A percentile compares a stretch with the other conserved stretches of the same genome.
These are phyloP conservation scores for Takakia lepidozioides DNA, from an alignment of 225 moss, liverwort and hornwort genomes.

Conservation along the genomic window DNA sequence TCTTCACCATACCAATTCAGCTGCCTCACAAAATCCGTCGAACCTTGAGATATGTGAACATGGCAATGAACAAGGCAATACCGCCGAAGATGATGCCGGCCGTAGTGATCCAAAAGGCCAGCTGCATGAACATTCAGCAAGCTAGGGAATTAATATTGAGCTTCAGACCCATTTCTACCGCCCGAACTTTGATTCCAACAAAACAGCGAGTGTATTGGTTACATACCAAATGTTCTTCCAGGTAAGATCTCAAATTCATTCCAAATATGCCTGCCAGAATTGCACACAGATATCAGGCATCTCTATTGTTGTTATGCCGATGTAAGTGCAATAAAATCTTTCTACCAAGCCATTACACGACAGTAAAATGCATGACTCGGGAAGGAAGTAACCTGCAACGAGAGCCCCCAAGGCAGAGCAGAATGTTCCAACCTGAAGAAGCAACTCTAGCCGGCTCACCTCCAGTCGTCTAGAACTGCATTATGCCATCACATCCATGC, in stretches of 20 bases:
- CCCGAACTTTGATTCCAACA: no score
- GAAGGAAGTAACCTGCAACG: slow-evolving; percentile 95
- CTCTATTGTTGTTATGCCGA: no score
- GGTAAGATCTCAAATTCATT: slow-evolving; percentile 93
- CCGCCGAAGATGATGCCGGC: slow-evolving; percentile 83
- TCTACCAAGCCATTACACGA: no score
- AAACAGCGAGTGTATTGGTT: no score
- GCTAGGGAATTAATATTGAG: no score
- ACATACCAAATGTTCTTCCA: slow-evolving; percentile 87
- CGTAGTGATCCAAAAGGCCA: slow-evolving; percentile 81
- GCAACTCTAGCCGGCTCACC: slow-evolving; percentile 91
- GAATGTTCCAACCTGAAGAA: slow-evolving; percentile 96
- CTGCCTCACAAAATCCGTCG: slow-evolving; percentile 61
- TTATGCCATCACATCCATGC: no score
- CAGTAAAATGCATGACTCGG: no score
- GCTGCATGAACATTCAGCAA: slow-evolving; percentile 25
- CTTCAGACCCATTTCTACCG: no score
- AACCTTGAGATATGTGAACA: slow-evolving; percentile 53
- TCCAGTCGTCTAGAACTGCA: slow-evolving; percentile 93
- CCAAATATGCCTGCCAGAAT: slow-evolving; percentile 85
- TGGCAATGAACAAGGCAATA: slow-evolving; percentile 55
- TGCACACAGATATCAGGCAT: no score
- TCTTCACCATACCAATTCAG: neutral
- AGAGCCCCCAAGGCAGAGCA: slow-evolving; percentile 97
- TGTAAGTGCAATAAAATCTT: no score